phyloP scores from a whole-genome alignment of 78 protist genomes.

The Dictyostelium purpureum region DNA sequence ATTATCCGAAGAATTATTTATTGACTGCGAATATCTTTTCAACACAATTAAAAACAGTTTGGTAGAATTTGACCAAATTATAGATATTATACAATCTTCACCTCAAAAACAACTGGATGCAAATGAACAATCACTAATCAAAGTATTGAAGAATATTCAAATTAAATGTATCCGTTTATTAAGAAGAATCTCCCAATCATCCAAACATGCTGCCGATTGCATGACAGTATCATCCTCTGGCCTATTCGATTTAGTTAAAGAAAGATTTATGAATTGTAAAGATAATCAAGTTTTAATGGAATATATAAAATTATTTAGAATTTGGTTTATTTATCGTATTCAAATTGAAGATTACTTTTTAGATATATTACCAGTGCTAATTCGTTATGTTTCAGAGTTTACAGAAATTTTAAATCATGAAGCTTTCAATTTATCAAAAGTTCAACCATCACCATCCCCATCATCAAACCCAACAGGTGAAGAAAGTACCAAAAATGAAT shows the following conservation, averaged over 20 bases:
- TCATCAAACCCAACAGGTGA: not conserved
- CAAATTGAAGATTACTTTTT: not conserved
- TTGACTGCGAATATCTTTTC: not conserved
- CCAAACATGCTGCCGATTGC: not conserved
- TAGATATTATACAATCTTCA: not conserved
- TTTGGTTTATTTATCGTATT: slow-evolving; percentile 26
- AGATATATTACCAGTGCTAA: not conserved
- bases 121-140: not conserved
- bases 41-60: not conserved
- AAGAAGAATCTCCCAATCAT: slow-evolving; percentile 50
- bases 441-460: not conserved
- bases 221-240: not conserved
- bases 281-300: slow-evolving; percentile 50
- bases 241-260: not conserved
- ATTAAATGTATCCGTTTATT: slow-evolving; percentile 47
- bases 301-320: slow-evolving; percentile 13
- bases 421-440: slow-evolving; percentile 19
- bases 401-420: slow-evolving; percentile 5
- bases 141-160: not conserved
- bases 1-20: slow-evolving; percentile 9
- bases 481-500: not conserved
- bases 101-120: too few species aligned
- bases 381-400: slow-evolving; percentile 14
- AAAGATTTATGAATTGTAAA: not conserved
- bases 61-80: not conserved